Percentiles rank a stretch among this genome's conserved stretches.
Evolutionary conservation across 2,329 filamentous ascomycete species (phyloP).

Genomic region (Aureobasidium pullulans): DNA sequence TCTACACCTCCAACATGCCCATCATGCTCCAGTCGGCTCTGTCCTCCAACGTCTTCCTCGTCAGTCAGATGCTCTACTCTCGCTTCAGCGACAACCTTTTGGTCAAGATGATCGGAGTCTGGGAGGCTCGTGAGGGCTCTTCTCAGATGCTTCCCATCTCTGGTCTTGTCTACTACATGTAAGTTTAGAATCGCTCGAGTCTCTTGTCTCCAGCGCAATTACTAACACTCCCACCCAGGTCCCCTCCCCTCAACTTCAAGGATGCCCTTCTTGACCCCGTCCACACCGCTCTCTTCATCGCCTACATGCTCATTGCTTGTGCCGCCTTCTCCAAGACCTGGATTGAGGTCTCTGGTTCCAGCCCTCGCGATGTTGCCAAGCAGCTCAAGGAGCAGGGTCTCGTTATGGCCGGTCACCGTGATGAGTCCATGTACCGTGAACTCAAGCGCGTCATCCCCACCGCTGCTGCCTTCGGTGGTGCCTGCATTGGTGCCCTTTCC

Average conservation of each 20-base stretch:
- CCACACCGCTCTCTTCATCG: conserved; percentile 90
- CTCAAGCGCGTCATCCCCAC: conserved; percentile 98
- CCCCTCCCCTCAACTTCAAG: conserved; percentile 88
- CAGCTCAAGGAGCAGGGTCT: conserved; percentile 99
- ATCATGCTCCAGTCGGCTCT: conserved; percentile 99
- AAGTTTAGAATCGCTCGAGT: conserved; percentile 27
- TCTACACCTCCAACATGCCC: conserved; percentile 99
- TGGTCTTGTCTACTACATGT: conserved; percentile 99
- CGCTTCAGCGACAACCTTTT: conserved; percentile 98
- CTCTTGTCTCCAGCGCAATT: background rate
- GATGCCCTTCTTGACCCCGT: conserved; percentile 95
- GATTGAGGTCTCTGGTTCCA: conserved; percentile 98
- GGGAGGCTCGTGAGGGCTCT: conserved; percentile 94
- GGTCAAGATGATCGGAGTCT: conserved; percentile 93
- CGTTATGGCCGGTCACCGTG: conserved; percentile 98
- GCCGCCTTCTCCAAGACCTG: conserved; percentile 99
- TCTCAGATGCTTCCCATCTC: conserved; percentile 90
- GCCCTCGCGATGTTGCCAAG: conserved; percentile 96
- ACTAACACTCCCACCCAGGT: conserved; percentile 2
- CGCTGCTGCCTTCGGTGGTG: conserved; percentile 94
- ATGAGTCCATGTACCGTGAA: conserved; percentile 99
- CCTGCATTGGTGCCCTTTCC: conserved; percentile 95
- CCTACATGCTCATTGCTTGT: conserved; percentile 96
- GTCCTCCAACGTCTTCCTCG: conserved; percentile 97
- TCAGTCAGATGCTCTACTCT: conserved; percentile 98